These are phyloP conservation scores for Sugiyamaella pinicola DNA, from an alignment of 1,139 yeast genomes.

Conservation along the genomic window DNA sequence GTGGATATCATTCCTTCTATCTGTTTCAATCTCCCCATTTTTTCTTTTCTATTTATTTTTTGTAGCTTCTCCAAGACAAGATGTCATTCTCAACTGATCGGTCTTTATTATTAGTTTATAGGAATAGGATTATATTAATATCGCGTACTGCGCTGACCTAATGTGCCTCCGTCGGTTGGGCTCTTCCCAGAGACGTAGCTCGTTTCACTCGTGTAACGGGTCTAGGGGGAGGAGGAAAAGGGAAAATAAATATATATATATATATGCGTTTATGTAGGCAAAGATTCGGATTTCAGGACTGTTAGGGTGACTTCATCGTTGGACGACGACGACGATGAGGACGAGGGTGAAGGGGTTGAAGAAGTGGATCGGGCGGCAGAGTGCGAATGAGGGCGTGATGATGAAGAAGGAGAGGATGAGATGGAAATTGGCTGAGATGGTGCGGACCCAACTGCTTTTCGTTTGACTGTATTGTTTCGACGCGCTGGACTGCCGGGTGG, in stretches of 20 bases:
- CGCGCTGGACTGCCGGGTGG: conserved; percentile 3
- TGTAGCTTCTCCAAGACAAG: not conserved
- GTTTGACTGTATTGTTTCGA: conserved; percentile 19
- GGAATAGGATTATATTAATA: conserved; percentile 18
- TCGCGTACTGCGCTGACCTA: no score
- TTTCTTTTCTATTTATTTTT: conserved; percentile 16
- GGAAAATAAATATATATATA: not conserved
- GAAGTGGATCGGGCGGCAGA: not conserved
- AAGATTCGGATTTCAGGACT: conserved; percentile 13
- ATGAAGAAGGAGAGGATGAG: not conserved
- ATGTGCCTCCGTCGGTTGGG: no score
- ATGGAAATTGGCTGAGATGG: not conserved
- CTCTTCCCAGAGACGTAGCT: no score
- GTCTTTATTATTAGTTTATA: conserved; percentile 16
- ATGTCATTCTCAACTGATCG: not conserved
- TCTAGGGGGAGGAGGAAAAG: no score
- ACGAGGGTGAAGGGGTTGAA: not conserved
- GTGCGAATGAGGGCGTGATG: not conserved
- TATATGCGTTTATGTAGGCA: conserved; percentile 7
- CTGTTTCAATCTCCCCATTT: not conserved
- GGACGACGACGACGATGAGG: conserved; percentile 15
- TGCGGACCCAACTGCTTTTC: conserved; percentile 18
- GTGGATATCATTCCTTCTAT: conserved; percentile 27
- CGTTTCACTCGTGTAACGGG: no score
- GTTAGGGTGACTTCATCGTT: conserved; percentile 10